Evolutionary conservation across 345 rosid species (phyloP), one percentile per base, ranked within the genome.

Genomic region (Passiflora organensis): DNA sequence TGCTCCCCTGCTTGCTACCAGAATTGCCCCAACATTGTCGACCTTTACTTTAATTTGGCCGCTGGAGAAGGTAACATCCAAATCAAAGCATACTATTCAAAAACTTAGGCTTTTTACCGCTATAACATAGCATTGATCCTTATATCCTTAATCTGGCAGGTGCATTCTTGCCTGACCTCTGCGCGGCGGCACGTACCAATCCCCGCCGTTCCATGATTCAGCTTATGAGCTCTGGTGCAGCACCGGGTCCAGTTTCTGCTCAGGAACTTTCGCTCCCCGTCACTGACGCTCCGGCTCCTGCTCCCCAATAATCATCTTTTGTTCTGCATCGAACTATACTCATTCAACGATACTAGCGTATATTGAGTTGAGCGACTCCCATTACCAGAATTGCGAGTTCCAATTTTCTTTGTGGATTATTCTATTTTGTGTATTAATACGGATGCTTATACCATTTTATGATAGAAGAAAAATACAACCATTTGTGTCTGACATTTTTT

Each of bases 51-150:
- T 80, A 89, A 93, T 50, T 69, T 93, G 58, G 99, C 97, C 19
- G 91, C 94, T 57, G 99, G 95, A 5, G 99, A 93, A 89, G 99
- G 99, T 93, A 80, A n/a, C n/a, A n/a, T n/a, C n/a, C n/a, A n/a
- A n/a, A n/a, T n/a, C n/a, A n/a, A n/a, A n/a, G n/a, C n/a, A n/a
- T n/a, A n/a, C n/a, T n/a, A n/a, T n/a, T n/a, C n/a, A n/a, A n/a
- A n/a, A n/a, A n/a, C n/a, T n/a, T n/a, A n/a, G n/a, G n/a, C n/a
- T n/a, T n/a, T n/a, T n/a, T n/a, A n/a, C n/a, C n/a, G n/a, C n/a
- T n/a, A n/a, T n/a, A n/a, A n/a, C n/a, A n/a, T n/a, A n/a, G n/a
- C n/a, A n/a, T n/a, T n/a, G n/a, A n/a, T n/a, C n/a, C n/a, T n/a
- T n/a, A n/a, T n/a, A n/a, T n/a, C n/a, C n/a, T n/a, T n/a, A n/a